Base-by-base conservation (phyloP, 2,329 filamentous ascomycete genomes). In the Sclerotinia borealis region DNA sequence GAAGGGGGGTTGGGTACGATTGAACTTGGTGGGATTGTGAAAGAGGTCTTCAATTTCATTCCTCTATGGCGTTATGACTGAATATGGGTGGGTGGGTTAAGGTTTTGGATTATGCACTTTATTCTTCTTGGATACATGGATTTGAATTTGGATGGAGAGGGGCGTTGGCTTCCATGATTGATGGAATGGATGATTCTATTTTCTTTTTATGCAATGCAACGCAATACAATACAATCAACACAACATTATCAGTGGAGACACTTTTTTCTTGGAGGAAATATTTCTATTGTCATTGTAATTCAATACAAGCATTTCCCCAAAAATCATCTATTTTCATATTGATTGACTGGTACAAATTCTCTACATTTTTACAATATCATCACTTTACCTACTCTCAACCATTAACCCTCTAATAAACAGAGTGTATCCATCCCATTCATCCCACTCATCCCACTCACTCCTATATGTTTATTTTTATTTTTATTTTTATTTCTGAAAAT, bases 21-120 rank as follows among this genome's bases (percentile, higher is more conserved):
- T 1, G 19, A 9, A 29, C 10, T 50, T n/a, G 36, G 48, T 51
- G 55, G 64, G 50, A 52, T 61, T 62, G 51, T 56, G 56, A 36
- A 64, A 63, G 48, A 61, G 61, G 49, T 63, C 41, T 64, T 41
- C 54, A 37, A 61, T 41, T 37, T 34, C 31, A 39, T 52, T 34
- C 31, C 45, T 48, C 37, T 27, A 41, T 29, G 50, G 52, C 52
- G 55, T 37, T 43, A 39, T 31, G 19, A 45, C 41, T 56, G 52
- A 56, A 43, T 31, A 56, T 13, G 37, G 50, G 49, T 41, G 36
- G 22, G 25, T 36, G n/a, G 51, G 43, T 25, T 51, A 15, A 41
- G 36, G 47, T n/a, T n/a, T n/a, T n/a, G n/a, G n/a, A n/a, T n/a
- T n/a, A n/a, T n/a, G n/a, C n/a, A n/a, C n/a, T 43, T 15, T 10